A percentile compares a stretch with the other conserved stretches of the same genome.
These are phyloP conservation scores for Colletotrichum siamense DNA, from an alignment of 2,329 filamentous ascomycete species.

Conservation along the genomic window DNA sequence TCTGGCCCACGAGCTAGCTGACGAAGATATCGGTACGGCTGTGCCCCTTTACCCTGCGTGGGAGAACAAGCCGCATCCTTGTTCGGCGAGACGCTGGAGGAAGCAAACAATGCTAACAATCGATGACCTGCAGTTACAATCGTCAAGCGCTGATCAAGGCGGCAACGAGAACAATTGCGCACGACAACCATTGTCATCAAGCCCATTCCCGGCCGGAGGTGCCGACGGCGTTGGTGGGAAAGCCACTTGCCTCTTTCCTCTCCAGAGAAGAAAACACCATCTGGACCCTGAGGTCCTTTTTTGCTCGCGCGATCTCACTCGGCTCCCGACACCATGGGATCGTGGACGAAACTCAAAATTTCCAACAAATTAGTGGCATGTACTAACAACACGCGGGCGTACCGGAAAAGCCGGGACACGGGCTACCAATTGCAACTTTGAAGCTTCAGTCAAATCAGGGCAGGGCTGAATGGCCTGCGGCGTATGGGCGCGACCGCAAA, in stretches of 20 bases:
- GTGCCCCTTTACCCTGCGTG: background rate
- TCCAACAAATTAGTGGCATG: background rate
- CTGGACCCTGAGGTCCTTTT: background rate
- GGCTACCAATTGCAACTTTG: background rate
- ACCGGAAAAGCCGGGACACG: background rate
- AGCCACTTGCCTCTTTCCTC: conserved; percentile 10
- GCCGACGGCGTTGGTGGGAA: background rate
- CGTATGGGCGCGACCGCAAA: background rate
- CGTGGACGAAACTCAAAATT: background rate
- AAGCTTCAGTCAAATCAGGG: background rate
- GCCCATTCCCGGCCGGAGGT: background rate
- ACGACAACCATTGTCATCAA: background rate
- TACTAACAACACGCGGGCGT: background rate
- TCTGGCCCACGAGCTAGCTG: conserved; percentile 85
- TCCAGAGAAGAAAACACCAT: background rate
- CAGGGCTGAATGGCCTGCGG: background rate
- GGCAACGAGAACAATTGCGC: background rate
- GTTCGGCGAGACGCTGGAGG: background rate
- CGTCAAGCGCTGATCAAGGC: conserved; percentile 65
- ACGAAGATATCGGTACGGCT: conserved; percentile 92
- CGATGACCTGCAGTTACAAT: conserved; percentile 49
- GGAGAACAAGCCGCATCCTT: background rate
- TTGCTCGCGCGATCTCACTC: background rate
- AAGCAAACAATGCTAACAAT: conserved; percentile 28
- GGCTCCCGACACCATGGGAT: background rate